Conservation (phyloP, 768 basidiomycete species). For the Leccinum fibrillosum region DNA sequence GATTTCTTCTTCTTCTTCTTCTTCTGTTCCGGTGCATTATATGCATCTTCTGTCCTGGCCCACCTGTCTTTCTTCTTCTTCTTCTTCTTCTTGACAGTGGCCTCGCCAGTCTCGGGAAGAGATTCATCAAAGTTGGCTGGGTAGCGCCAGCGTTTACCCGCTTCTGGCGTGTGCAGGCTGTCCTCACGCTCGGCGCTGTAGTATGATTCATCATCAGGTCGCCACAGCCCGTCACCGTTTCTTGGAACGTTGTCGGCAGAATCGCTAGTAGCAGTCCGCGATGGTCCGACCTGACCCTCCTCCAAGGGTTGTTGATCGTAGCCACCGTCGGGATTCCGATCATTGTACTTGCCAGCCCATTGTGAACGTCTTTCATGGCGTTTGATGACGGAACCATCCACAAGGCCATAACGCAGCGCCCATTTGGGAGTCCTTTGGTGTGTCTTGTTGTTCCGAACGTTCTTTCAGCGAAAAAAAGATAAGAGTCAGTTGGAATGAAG, state of each 20-base stretch:
- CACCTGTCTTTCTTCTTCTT: conserved; percentile 77
- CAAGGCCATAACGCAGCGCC: conserved; percentile 86
- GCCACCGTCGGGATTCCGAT: conserved; percentile 67
- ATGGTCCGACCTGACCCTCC: conserved; percentile 65
- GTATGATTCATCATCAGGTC: conserved; percentile 69
- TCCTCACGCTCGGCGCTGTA: conserved; percentile 47
- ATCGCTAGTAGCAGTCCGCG: conserved; percentile 9
- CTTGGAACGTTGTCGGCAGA: conserved; percentile 13
- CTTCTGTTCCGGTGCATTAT: conserved; percentile 44
- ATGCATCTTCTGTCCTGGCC: conserved; percentile 85
- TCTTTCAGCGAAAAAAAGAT: conserved; percentile 43
- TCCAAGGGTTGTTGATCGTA: conserved; percentile 70
- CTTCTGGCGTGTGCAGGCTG: conserved; percentile 34
- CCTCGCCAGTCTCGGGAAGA: conserved; percentile 38
- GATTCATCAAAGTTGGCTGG: conserved; percentile 79
- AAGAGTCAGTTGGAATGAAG: neutral
- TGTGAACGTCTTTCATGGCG: conserved; percentile 79
- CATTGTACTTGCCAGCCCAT: conserved; percentile 86
- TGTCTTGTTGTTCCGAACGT: conserved; percentile 94
- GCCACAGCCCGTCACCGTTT: conserved; percentile 61
- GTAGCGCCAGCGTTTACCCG: conserved; percentile 70
- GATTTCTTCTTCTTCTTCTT: conserved; percentile 65
- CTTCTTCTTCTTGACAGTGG: conserved; percentile 48
- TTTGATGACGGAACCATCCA: conserved; percentile 73
- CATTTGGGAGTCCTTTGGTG: conserved; percentile 93